Conservation (phyloP, 306 rosid genomes). For the Canavalia ensiformis region DNA sequence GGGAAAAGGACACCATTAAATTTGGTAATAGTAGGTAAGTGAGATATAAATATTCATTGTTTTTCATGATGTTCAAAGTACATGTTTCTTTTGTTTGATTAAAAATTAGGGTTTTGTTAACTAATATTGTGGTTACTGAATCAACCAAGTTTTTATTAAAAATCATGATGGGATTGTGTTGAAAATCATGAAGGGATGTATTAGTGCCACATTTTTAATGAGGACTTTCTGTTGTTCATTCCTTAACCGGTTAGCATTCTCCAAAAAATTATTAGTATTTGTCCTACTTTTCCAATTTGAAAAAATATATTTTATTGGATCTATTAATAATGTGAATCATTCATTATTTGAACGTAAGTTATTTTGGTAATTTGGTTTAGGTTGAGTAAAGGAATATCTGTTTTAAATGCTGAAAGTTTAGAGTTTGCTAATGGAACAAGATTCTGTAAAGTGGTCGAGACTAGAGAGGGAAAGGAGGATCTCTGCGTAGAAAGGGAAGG, state of each 20-base stretch:
- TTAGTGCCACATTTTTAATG: too few species aligned
- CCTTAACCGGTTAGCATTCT: too few species aligned
- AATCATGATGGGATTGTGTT: too few species aligned
- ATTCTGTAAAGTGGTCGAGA: neutral
- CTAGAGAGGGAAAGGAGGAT: neutral
- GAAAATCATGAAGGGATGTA: too few species aligned
- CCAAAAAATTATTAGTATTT: neutral
- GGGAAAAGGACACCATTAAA: slow-evolving; percentile 86
- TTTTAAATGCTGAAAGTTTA: neutral
- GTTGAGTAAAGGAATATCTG: neutral
- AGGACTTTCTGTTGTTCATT: too few species aligned
- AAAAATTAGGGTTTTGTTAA: neutral
- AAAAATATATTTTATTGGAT: neutral
- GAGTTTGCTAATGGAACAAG: neutral
- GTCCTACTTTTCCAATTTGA: neutral
- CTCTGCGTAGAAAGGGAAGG: neutral
- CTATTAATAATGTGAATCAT: neutral
- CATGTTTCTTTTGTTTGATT: slow-evolving; percentile 31
- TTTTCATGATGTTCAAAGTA: slow-evolving; percentile 35
- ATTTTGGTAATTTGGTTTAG: neutral
- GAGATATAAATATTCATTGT: slow-evolving; percentile 35
- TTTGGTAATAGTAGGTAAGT: slow-evolving; percentile 96
- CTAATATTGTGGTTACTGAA: too few species aligned
- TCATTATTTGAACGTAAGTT: neutral
- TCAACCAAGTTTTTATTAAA: too few species aligned